phyloP scores from a whole-genome alignment of 768 basidiomycete genomes.

The Lentinula sp. region DNA sequence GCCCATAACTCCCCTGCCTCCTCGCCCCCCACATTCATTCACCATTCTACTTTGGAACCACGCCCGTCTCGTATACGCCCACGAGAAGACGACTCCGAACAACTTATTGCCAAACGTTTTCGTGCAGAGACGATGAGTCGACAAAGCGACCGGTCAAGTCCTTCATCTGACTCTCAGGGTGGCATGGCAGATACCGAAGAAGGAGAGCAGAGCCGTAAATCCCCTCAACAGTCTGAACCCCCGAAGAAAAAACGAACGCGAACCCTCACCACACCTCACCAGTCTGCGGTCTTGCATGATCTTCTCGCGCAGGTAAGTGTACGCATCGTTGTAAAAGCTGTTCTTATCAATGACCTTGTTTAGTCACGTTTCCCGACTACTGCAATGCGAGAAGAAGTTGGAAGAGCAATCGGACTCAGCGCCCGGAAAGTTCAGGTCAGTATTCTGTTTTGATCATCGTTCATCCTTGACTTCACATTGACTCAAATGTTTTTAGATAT shows the following conservation, averaged over 20 bases:
- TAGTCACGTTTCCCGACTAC: conserved; percentile 89
- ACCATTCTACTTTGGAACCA: conserved; percentile 18
- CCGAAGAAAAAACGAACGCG: conserved; percentile 82
- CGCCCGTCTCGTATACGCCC: conserved; percentile 15
- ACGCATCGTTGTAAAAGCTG: conserved; percentile 7
- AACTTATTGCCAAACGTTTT: conserved; percentile 39
- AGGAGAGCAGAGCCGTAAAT: conserved; percentile 36
- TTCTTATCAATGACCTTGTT: conserved; percentile 3
- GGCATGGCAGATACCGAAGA: conserved; percentile 57
- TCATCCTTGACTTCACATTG: conserved; percentile 12
- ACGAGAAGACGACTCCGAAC: conserved; percentile 19
- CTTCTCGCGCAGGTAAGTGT: conserved; percentile 73
- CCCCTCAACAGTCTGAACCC: conserved; percentile 25
- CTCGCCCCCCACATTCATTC: conserved; percentile 13
- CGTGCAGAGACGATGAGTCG: conserved; percentile 25
- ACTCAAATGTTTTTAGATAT: conserved; percentile 47
- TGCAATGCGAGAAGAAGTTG: conserved; percentile 82
- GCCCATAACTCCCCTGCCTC: conserved; percentile 9
- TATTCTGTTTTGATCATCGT: conserved; percentile 12
- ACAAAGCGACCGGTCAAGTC: conserved; percentile 27
- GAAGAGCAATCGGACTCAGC: conserved; percentile 81
- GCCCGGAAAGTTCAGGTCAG: conserved; percentile 86
- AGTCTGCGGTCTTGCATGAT: conserved; percentile 82
- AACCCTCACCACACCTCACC: conserved; percentile 82
- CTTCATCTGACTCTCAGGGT: conserved; percentile 47